Base-by-base conservation (phyloP, 1,284 basidiomycete species). In the Papiliotrema fonsecae region DNA sequence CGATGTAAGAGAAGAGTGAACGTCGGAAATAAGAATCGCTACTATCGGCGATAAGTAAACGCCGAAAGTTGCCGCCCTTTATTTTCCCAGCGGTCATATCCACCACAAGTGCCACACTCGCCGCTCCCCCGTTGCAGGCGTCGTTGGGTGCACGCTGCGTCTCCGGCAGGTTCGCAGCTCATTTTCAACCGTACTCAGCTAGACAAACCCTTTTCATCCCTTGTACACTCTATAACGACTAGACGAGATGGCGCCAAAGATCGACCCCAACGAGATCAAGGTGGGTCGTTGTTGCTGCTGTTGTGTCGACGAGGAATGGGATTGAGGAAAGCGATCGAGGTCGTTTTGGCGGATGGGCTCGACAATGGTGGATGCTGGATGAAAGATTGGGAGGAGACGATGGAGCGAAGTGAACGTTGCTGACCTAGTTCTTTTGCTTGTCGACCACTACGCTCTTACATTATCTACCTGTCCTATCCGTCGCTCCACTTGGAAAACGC, bases 211-310 rank as follows among this genome's bases (percentile, higher is more conserved):
- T n/a, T n/a, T n/a, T n/a, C n/a, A n/a, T n/a, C n/a, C n/a, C n/a
- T n/a, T n/a, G n/a, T n/a, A n/a, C n/a, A n/a, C n/a, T n/a, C n/a
- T n/a, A n/a, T n/a, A n/a, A n/a, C n/a, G 47, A 53, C 48, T 43
- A 32, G 25, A 38, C 50, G 55, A 60, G 52, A 73, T 73, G 72
- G 64, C 72, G 53, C 73, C 73, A 61, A 75, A 75, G 65, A 60
- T 74, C 67, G 73, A 75, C 72, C 73, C 72, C 55, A 68, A 55
- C 47, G 73, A 74, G 56, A 60, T 73, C 62, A 74, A 73, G 72
- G 72, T 70, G 57, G 48, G 67, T 60, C 25, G 32, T 34, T 24
- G 25, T 30, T 14, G 30, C 14, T 39, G 24, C 18, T 21, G 2
- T 14, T 42, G 13, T 11, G 39, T n/a, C 10, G 31, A 40, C n/a